Percentiles rank a stretch among this genome's conserved stretches.
These are phyloP conservation scores for Carnegiea gigantea DNA, from an alignment of 179 eudicot species.

Conservation along the genomic window DNA sequence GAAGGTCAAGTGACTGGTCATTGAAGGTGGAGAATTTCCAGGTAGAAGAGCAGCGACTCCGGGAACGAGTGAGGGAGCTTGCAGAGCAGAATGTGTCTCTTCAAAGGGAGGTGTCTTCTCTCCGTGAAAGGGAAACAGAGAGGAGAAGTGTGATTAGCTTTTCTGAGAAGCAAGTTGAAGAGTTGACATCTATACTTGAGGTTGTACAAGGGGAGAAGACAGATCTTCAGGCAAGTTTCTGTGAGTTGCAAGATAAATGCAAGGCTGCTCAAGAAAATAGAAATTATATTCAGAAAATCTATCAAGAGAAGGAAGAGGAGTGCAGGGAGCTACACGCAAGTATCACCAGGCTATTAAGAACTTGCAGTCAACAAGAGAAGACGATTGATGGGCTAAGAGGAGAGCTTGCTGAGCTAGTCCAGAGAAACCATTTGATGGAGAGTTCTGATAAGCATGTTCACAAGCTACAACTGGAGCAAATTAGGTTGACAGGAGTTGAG, in stretches of 20 bases:
- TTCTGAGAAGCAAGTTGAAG: slow-evolving; percentile 57
- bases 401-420: slow-evolving; percentile 51
- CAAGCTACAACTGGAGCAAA: slow-evolving; percentile 72
- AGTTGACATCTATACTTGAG: slow-evolving; percentile 52
- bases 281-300: slow-evolving; percentile 46
- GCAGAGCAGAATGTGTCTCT: slow-evolving; percentile 93
- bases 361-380: slow-evolving; percentile 79
- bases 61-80: slow-evolving; percentile 84
- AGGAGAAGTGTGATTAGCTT: slow-evolving; percentile 33
- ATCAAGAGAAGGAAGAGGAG: slow-evolving; percentile 65
- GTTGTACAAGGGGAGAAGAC: slow-evolving; percentile 55
- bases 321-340: slow-evolving; percentile 75
- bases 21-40: slow-evolving; percentile 69
- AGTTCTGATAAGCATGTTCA: slow-evolving; percentile 51
- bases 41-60: slow-evolving; percentile 81
- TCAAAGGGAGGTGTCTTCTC: slow-evolving; percentile 79
- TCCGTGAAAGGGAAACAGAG: slow-evolving; percentile 55
- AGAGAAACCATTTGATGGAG: slow-evolving; percentile 42
- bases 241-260: slow-evolving; percentile 54
- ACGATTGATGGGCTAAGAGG: slow-evolving; percentile 72
- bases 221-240: slow-evolving; percentile 44
- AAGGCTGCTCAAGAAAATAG: slow-evolving; percentile 59
- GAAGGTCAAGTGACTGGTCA: slow-evolving; percentile 94
- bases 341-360: slow-evolving; percentile 55
- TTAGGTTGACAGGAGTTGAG: slow-evolving; percentile 80